Conservation (phyloP, 306 rosid genomes). For the Purshia tridentata region DNA sequence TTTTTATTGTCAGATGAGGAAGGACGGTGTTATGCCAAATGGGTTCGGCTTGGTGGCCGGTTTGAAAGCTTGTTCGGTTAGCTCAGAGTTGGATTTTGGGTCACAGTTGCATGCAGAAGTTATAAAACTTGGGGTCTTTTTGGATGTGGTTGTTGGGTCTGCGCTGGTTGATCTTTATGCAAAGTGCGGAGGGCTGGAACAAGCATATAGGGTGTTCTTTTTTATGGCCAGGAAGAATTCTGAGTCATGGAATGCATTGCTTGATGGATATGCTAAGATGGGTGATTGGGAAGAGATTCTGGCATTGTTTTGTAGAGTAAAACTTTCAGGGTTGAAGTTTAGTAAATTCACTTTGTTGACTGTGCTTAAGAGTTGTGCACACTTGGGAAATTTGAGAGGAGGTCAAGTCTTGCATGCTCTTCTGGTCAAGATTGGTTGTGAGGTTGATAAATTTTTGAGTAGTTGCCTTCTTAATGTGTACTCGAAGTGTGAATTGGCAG, state of each 20-base stretch:
- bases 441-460: conserved; percentile 29
- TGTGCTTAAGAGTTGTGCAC: conserved; percentile 31
- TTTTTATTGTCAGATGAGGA: conserved; percentile 30
- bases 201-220: conserved; percentile 13
- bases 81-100: conserved; percentile 25
- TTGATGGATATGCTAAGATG: conserved; percentile 29
- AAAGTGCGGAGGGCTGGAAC: conserved; percentile 28
- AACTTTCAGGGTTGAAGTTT: conserved; percentile 14
- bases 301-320: conserved; percentile 20
- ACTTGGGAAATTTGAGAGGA: conserved; percentile 19
- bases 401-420: conserved; percentile 33
- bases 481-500: conserved; percentile 31
- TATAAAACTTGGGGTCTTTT: conserved; percentile 24
- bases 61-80: conserved; percentile 32
- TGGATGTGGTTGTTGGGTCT: conserved; percentile 36
- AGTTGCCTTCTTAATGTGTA: conserved; percentile 33
- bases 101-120: conserved; percentile 36
- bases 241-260: conserved; percentile 15
- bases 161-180: conserved; percentile 39
- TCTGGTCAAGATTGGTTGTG: conserved; percentile 25
- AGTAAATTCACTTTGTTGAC: conserved; percentile 24
- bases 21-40: conserved; percentile 32
- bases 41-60: conserved; percentile 31
- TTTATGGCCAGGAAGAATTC: too few relatives aligned
- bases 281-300: conserved; percentile 24